phyloP scores from a whole-genome alignment of 1,139 yeast species.

The Protomyces gravidus region DNA sequence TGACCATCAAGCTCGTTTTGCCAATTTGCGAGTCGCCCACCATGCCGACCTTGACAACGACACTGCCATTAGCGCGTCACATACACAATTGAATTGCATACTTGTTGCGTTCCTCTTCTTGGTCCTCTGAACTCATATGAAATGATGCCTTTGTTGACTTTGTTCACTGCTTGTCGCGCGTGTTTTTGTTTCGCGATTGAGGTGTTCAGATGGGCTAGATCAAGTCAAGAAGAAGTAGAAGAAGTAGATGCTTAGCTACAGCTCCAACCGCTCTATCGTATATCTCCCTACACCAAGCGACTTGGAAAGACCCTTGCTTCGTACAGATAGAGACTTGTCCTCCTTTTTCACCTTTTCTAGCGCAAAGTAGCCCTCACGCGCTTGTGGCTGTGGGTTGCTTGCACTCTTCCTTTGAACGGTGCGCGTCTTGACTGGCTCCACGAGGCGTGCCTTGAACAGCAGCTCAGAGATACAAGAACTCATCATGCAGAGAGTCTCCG shows the following conservation, averaged over 20 bases:
- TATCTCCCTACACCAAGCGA: constrained; percentile 18
- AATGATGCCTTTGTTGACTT: neutral
- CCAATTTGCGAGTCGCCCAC: constrained; percentile 99
- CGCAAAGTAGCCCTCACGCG: constrained; percentile 7
- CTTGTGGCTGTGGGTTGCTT: constrained; percentile 22
- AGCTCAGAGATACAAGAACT: constrained; percentile 15
- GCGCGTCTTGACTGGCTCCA: constrained; percentile 9
- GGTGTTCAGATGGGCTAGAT: no score
- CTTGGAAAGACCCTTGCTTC: constrained; percentile 15
- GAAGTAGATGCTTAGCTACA: neutral
- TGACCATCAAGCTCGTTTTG: constrained; percentile 93
- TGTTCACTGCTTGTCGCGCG: no score
- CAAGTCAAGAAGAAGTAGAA: no score
- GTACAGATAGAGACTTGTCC: neutral
- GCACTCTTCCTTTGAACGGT: neutral
- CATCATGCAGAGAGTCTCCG: neutral
- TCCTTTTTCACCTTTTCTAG: constrained; percentile 8
- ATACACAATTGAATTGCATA: neutral
- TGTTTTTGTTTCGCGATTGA: no score
- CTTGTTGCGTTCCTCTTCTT: constrained; percentile 24
- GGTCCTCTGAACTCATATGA: constrained; percentile 2
- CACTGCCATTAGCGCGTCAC: constrained; percentile 38
- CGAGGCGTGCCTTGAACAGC: constrained; percentile 13
- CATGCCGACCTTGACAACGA: constrained; percentile 84
- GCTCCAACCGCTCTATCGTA: constrained; percentile 20